Conservation (phyloP, 2,329 filamentous ascomycete species). For the Scedosporium dehoogii region DNA sequence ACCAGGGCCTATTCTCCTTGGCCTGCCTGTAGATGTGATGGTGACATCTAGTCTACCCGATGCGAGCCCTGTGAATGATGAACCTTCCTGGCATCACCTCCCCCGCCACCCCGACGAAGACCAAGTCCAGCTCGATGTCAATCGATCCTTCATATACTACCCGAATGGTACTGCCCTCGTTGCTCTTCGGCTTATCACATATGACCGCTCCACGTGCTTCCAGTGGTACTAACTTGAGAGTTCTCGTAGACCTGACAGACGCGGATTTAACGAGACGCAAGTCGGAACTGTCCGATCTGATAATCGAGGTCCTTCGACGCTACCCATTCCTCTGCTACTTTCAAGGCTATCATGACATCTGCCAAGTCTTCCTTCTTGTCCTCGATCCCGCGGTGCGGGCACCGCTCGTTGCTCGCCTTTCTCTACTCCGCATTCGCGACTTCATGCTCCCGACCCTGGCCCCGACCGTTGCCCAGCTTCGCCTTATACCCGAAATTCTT, state of each 20-base stretch:
- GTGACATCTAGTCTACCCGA: neutral
- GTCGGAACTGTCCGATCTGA: constrained; percentile 66
- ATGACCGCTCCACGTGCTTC: constrained; percentile 8
- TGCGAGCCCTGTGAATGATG: constrained; percentile 9
- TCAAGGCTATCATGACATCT: constrained; percentile 97
- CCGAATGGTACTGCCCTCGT: constrained; percentile 53
- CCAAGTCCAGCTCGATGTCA: constrained; percentile 85
- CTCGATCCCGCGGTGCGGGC: constrained; percentile 54
- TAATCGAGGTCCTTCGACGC: constrained; percentile 67
- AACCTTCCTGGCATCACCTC: constrained; percentile 46
- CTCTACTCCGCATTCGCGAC: constrained; percentile 82
- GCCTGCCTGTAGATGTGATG: constrained; percentile 20
- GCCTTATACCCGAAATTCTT: constrained; percentile 75
- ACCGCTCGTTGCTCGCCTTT: constrained; percentile 66
- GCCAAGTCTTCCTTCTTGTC: constrained; percentile 86
- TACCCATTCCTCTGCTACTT: constrained; percentile 89
- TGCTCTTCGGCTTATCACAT: neutral
- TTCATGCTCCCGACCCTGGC: constrained; percentile 90
- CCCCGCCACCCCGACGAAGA: constrained; percentile 77
- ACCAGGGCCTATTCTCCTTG: constrained; percentile 54
- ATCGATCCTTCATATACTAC: constrained; percentile 96
- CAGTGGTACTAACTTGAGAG: constrained; percentile 15
- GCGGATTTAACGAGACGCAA: constrained; percentile 63
- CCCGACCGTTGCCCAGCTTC: constrained; percentile 76
- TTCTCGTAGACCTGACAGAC: constrained; percentile 38